phyloP scores from a whole-genome alignment of 2,329 filamentous ascomycete species.

The Orbilia oligospora region DNA sequence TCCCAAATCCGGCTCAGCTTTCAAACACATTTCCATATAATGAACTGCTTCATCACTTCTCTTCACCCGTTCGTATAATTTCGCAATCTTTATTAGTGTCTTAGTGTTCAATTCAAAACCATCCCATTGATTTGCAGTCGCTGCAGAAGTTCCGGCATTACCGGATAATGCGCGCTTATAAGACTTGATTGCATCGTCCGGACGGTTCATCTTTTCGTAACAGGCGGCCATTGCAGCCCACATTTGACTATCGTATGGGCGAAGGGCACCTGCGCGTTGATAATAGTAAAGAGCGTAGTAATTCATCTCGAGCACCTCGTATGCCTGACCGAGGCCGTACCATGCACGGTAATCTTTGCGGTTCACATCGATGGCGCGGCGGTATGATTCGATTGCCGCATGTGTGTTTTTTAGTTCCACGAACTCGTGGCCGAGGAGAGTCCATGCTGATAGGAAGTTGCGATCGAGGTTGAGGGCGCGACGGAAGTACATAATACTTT shows the following conservation, averaged over 20 bases:
- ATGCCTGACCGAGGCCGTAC: slow-evolving; percentile 97
- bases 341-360: slow-evolving; percentile 96
- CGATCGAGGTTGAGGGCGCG: slow-evolving; percentile 91
- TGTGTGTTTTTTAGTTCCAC: slow-evolving; percentile 99
- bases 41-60: slow-evolving; percentile 84
- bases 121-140: slow-evolving; percentile 70
- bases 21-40: slow-evolving; percentile 96
- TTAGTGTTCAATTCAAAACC: slow-evolving; percentile 84
- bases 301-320: slow-evolving; percentile 98
- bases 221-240: slow-evolving; percentile 97
- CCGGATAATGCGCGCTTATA: slow-evolving; percentile 92
- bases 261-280: slow-evolving; percentile 90
- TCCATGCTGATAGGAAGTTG: slow-evolving; percentile 94
- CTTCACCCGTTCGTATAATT: slow-evolving; percentile 85
- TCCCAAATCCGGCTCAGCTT: slow-evolving; percentile 86
- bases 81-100: slow-evolving; percentile 88
- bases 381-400: slow-evolving; percentile 95
- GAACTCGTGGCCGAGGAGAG: slow-evolving; percentile 98
- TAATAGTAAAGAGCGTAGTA: slow-evolving; percentile 98
- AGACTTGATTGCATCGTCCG: slow-evolving; percentile 92
- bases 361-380: slow-evolving; percentile 92
- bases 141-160: slow-evolving; percentile 69
- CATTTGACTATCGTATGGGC: slow-evolving; percentile 98
- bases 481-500: slow-evolving; percentile 97
- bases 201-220: slow-evolving; percentile 87